These are phyloP conservation scores for Pyronema omphalodes DNA, from an alignment of 495 filamentous ascomycete species.

Conservation along the genomic window DNA sequence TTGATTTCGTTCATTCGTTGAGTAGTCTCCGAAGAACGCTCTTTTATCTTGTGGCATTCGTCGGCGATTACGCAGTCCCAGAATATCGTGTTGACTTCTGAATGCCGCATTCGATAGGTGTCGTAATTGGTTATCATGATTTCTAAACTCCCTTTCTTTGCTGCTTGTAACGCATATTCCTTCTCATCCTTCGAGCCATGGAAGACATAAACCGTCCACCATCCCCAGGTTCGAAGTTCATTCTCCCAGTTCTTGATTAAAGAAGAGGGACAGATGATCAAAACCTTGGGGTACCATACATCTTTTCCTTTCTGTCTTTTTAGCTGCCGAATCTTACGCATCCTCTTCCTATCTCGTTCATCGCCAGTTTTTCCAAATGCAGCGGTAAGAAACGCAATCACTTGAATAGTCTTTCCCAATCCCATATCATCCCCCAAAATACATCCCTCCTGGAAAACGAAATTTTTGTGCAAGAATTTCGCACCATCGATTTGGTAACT, in stretches of 20 bases:
- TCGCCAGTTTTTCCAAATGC: slow-evolving; percentile 93
- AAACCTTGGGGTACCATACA: slow-evolving; percentile 66
- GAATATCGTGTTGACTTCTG: slow-evolving; percentile 60
- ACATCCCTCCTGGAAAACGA: slow-evolving; percentile 82
- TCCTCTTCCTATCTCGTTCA: slow-evolving; percentile 68
- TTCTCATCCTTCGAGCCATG: slow-evolving; percentile 48
- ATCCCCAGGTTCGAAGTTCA: slow-evolving; percentile 79
- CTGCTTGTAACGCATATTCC: slow-evolving; percentile 52
- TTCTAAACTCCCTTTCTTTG: slow-evolving; percentile 57
- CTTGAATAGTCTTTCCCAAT: slow-evolving; percentile 89
- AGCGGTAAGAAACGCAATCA: slow-evolving; percentile 81
- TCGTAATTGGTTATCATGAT: slow-evolving; percentile 85
- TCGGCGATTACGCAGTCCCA: slow-evolving; percentile 98
- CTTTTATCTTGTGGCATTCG: slow-evolving; percentile 88
- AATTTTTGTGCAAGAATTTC: slow-evolving; percentile 70
- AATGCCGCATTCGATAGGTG: slow-evolving; percentile 63
- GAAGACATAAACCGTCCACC: slow-evolving; percentile 76
- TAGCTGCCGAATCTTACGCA: slow-evolving; percentile 56
- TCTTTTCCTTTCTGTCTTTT: slow-evolving; percentile 31
- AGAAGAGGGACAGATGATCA: slow-evolving; percentile 78
- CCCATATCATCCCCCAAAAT: slow-evolving; percentile 96
- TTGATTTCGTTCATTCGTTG: slow-evolving; percentile 83
- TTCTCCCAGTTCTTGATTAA: slow-evolving; percentile 80
- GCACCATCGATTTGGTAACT: slow-evolving; percentile 80
- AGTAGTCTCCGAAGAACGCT: slow-evolving; percentile 54